Evolutionary conservation across 805 yeast genomes (phyloP), one percentile per base, ranked within the genome.

Genomic region (Nadsonia fulvescens): DNA sequence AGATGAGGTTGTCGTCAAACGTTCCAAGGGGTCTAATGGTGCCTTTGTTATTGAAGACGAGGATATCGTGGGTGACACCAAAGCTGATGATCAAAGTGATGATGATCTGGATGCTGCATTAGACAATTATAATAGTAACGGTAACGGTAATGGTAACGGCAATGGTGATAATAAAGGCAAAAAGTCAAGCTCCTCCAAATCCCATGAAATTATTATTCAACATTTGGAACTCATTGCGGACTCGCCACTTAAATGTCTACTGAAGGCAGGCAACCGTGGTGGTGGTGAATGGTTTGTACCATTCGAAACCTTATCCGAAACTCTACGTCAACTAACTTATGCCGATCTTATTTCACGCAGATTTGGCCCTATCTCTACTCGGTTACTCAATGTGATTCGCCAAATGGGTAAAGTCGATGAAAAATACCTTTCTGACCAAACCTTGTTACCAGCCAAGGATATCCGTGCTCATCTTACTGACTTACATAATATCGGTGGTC

Each of bases 351-450:
- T 55, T 15, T 34, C 40, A 5, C 39, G 42, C 22, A 44, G 43
- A 21, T 42, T 39, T 22, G 59, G 58, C 1, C 53, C 61, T 6
- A 62, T 71, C 10, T 66, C 83, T 0, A 60, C 76, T 29, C 62
- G 93, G 28, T 58, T 89, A 3, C 51, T 86, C 32, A 69, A 91
- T 35, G 76, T 93, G 38, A 62, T 89, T 16, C 67, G 77, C 31
- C 62, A 61, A 6, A 58, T 67, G 39, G 68, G 69, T 35, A 57
- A 81, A 24, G 73, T 75, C 6, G 93, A 91, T 35, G 98, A 89
- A 42, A 83, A 86, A 42, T 58, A 72, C 11, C 63, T 89, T 26
- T 67, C 81, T 19, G 71, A 76, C 27, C 48, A 66, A 9, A 86
- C 89, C 2, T 51, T 89, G 27, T 60, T 89, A 49, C 77, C 68